A percentile compares a stretch with the other conserved stretches of the same genome.
Conservation (phyloP, 225 moss, liverwort and hornwort species). For the Bryoerythrophyllum caledonicum region DNA sequence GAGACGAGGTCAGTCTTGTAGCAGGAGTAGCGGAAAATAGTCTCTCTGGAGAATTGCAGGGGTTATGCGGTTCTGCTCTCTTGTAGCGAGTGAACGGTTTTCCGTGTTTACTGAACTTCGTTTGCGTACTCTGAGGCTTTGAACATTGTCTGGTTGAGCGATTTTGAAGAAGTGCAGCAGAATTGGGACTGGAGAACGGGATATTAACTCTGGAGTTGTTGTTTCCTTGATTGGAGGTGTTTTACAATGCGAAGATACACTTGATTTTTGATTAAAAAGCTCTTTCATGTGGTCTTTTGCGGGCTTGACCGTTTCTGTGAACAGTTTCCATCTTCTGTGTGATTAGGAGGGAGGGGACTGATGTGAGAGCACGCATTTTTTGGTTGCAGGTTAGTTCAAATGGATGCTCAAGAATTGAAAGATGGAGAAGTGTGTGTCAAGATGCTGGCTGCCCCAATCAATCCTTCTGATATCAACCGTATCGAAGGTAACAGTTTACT, state of each 20-base stretch:
- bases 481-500: constrained; percentile 64
- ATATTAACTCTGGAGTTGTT: neutral
- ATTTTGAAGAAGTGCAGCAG: neutral
- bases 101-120: neutral
- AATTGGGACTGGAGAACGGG: neutral
- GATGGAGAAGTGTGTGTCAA: constrained; percentile 88
- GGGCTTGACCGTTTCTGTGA: neutral
- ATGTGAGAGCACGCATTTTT: constrained; percentile 3
- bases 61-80: neutral
- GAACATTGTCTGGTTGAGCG: neutral
- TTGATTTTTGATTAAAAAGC: neutral
- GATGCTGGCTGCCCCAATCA: constrained; percentile 95
- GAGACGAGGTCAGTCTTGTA: neutral
- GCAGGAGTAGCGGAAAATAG: neutral
- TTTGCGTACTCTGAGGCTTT: neutral
- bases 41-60: neutral
- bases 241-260: neutral
- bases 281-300: neutral
- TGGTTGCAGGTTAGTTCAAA: constrained; percentile 59
- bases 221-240: neutral
- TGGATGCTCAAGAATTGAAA: constrained; percentile 61
- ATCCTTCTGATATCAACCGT: constrained; percentile 92
- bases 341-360: constrained; percentile 9
- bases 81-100: neutral
- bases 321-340: neutral